Evolutionary conservation across 176 grass and related monocot species (phyloP), one percentile per base, ranked within the genome.

Genomic region (Metroxylon sagu): DNA sequence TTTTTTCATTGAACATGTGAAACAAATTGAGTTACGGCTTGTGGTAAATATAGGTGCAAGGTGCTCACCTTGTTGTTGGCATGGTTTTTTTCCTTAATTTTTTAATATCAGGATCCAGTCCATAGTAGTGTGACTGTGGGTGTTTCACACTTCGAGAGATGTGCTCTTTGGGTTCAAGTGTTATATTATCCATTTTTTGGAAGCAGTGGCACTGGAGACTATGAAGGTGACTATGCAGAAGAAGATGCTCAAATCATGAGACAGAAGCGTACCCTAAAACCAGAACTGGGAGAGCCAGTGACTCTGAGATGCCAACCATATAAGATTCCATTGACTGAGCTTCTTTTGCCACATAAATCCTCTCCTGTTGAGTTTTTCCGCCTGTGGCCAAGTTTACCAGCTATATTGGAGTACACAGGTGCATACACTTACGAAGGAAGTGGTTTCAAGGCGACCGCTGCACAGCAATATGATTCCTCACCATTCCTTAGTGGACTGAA

Each of bases 121-220:
- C 87, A 83, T 63, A 92, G 93, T 78, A 98, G 87, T 73, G 87
- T 98, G 19, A 98, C 93, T 57, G 76, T 89, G 31, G 93, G 93
- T 60, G 93, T 98, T 68, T 98, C 93, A 72, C 93, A 98, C 76
- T 98, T 98, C 63, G 93, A 98, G 84, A 88, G 87, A 76, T 92
- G 87, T 54, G 80, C 84, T 16, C 70, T 98, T 59, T 98, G 93
- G 87, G 93, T 98, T 75, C 84, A 98, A 82, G 87, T 98, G 52
- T 67, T 98, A 53, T 92, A 98, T 77, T 98, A 98, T 25, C 87
- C 93, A 25, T 98, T 91, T 67, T 76, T 76, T 50, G 93, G 93
- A 69, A 92, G 52, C 49, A 64, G 79, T 39, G 71, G 82, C 69
- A 53, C 87, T 7, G 72, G 53, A 53, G 81, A 88, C n/a, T 98